These are phyloP conservation scores for Starmera quercuum DNA, from an alignment of 805 yeast species.

Conservation along the genomic window DNA sequence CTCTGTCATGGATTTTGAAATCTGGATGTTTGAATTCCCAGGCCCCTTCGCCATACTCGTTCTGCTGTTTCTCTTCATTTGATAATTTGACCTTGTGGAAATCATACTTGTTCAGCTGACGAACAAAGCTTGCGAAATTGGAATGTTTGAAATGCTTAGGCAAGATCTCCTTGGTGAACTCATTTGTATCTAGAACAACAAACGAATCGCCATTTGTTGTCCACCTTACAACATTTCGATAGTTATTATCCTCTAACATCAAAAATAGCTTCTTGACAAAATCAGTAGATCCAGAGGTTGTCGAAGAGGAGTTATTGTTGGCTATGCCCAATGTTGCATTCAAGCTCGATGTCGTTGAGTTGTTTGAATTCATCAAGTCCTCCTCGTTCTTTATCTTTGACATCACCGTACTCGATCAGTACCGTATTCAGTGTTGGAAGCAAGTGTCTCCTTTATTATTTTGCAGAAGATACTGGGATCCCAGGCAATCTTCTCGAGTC, in stretches of 20 bases:
- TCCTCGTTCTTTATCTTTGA: no score
- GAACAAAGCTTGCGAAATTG: constrained; percentile 89
- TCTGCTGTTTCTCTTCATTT: constrained; percentile 47
- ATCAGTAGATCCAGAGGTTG: constrained; percentile 52
- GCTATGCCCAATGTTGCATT: constrained; percentile 15
- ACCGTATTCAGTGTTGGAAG: no score
- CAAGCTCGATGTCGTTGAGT: constrained; percentile 4
- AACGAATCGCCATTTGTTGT: constrained; percentile 78
- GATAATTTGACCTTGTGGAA: constrained; percentile 88
- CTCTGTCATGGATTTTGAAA: constrained; percentile 67
- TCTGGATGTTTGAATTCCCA: constrained; percentile 97
- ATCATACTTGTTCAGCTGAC: constrained; percentile 94
- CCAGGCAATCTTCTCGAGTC: no score
- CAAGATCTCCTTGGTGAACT: constrained; percentile 78
- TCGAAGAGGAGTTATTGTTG: constrained; percentile 16
- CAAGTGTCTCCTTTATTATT: no score
- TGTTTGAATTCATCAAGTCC: no score
- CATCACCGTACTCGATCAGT: no score
- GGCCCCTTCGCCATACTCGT: constrained; percentile 64
- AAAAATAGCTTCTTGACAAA: constrained; percentile 73
- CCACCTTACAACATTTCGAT: constrained; percentile 77
- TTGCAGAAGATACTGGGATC: no score
- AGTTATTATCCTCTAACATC: constrained; percentile 80
- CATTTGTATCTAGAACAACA: constrained; percentile 83
- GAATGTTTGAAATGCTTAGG: constrained; percentile 93